phyloP scores from a whole-genome alignment of 805 yeast genomes.

The Candida railenensis region DNA sequence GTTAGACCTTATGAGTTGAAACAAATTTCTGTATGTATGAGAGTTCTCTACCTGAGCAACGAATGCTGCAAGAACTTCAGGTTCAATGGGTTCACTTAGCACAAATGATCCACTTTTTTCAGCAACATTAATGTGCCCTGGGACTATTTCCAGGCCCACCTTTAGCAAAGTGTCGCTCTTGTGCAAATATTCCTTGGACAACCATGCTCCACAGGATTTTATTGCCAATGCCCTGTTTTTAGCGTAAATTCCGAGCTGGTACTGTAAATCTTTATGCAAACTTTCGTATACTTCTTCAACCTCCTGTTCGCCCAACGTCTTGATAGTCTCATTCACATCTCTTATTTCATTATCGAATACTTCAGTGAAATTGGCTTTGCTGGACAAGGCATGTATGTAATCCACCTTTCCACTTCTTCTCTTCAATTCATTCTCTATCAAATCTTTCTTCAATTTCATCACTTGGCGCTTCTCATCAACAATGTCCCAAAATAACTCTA shows the following conservation, averaged over 20 bases:
- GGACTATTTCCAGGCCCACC: background rate
- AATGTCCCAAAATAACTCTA: constrained; percentile 74
- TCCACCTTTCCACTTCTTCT: constrained; percentile 16
- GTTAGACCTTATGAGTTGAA: background rate
- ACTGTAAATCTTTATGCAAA: constrained; percentile 22
- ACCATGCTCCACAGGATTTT: constrained; percentile 15
- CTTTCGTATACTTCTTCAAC: constrained; percentile 26
- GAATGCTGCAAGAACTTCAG: background rate
- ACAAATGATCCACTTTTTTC: background rate
- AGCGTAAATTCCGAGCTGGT: constrained; percentile 14
- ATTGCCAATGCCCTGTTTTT: constrained; percentile 10
- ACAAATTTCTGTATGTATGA: background rate
- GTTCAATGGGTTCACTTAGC: background rate
- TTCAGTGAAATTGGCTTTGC: constrained; percentile 18
- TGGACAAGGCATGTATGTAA: constrained; percentile 13
- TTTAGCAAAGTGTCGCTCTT: background rate
- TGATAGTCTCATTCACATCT: constrained; percentile 27
- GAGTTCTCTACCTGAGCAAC: background rate
- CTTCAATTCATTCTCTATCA: constrained; percentile 46
- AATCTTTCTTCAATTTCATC: constrained; percentile 57
- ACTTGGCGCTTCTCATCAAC: constrained; percentile 60
- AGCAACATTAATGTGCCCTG: background rate
- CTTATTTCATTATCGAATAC: constrained; percentile 14
- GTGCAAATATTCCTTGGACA: constrained; percentile 2
- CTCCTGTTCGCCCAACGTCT: constrained; percentile 11